Base-by-base conservation (phyloP, 352 stramenopile genomes). In the Pythium insidiosum region DNA sequence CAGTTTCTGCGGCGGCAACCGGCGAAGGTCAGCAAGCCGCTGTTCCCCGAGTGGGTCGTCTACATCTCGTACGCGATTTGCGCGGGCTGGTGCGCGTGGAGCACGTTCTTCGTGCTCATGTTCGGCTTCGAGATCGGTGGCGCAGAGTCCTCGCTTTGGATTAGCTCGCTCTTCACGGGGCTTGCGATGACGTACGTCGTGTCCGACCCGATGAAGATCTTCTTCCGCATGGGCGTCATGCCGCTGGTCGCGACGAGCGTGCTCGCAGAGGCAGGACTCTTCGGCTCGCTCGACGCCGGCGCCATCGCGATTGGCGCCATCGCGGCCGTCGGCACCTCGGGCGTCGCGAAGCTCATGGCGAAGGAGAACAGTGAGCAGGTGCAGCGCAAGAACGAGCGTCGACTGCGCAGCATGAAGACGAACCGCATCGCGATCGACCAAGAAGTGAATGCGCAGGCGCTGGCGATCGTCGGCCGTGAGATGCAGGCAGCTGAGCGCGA, bases 31-130 rank as follows among this genome's bases (percentile, higher is more conserved):
- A 35, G 63, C 1, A 71, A 71, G 38, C 76, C 76, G 6, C 35
- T 88, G 7, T 86, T 88, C 52, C 76, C 76, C 2, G 68, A 73
- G 49, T 88, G 73, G 73, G 73, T 88, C 11, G 62, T 84, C 13
- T 82, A 86, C 56, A 48, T 86, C 20, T 82, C 73, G 46, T 86
- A 84, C 39, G 56, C 49, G 11, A 73, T 86, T 26, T 79, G 76
- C 47, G 50, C 57, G 3, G 55, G 38, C 3, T 82, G 71, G 68
- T 76, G 65, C 29, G 60, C 38, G 4, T 86, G 73, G 73, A 69
- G 67, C 20, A 37, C 66, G 28, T 88, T 73, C 47, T 88, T 86
- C 37, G 71, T 88, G 6, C 34, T 84, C 28, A 78, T 82, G 61
- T 86, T 85, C 38, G 71, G 67, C 5, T 82, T 84, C 42, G 73